Conservation (phyloP, 2,329 filamentous ascomycete species). For the Trichoderma sp. region DNA sequence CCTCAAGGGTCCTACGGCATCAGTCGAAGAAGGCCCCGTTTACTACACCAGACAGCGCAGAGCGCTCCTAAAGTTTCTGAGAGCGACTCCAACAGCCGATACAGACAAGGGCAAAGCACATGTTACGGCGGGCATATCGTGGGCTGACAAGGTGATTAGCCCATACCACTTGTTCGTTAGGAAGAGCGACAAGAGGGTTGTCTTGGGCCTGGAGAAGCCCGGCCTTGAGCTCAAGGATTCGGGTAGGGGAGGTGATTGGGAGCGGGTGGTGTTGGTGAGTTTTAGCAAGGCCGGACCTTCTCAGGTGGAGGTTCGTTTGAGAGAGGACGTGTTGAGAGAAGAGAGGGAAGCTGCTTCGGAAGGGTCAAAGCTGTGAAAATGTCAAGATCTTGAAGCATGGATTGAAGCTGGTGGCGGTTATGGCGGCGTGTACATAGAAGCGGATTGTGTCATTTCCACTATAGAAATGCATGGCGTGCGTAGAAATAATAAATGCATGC, state of each 20-base stretch:
- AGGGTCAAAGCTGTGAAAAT: slow-evolving; percentile 29
- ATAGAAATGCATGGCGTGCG: background rate
- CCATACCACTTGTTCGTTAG: slow-evolving; percentile 48
- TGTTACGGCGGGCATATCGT: slow-evolving; percentile 46
- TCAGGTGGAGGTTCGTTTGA: slow-evolving; percentile 50
- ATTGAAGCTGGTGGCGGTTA: background rate
- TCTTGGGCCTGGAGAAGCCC: slow-evolving; percentile 57
- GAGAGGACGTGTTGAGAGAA: slow-evolving; percentile 49
- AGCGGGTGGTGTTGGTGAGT: slow-evolving; percentile 56
- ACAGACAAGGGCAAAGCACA: slow-evolving; percentile 40
- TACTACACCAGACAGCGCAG: slow-evolving; percentile 49
- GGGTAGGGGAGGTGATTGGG: slow-evolving; percentile 53
- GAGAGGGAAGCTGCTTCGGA: slow-evolving; percentile 36
- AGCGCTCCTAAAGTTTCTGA: slow-evolving; percentile 53
- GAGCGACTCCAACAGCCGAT: slow-evolving; percentile 40
- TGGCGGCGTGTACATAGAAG: background rate
- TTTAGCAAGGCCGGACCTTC: slow-evolving; percentile 51
- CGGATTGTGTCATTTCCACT: background rate
- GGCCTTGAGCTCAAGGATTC: slow-evolving; percentile 51
- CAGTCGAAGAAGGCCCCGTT: slow-evolving; percentile 27
- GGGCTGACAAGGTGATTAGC: slow-evolving; percentile 61
- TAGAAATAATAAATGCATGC: background rate
- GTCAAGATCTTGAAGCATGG: background rate
- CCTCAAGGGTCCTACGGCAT: slow-evolving; percentile 37
- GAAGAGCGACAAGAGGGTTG: slow-evolving; percentile 44